These are phyloP conservation scores for Huntiella moniliformis DNA, from an alignment of 2,329 filamentous ascomycete genomes.

Conservation along the genomic window DNA sequence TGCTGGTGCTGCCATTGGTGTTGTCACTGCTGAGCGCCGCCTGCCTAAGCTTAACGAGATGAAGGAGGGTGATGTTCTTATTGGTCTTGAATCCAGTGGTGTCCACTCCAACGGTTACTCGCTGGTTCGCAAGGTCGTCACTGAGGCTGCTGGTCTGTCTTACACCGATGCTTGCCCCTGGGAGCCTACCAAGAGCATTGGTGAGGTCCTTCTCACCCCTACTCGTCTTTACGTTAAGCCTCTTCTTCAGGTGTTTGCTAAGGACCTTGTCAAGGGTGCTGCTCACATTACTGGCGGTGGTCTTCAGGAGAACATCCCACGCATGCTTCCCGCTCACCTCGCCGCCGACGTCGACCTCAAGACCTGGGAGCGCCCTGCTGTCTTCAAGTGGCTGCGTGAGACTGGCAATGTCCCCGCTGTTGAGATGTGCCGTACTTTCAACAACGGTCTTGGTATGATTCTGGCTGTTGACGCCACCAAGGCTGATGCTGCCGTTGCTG, in stretches of 20 bases:
- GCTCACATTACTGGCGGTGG: conserved; percentile 95
- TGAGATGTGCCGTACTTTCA: conserved; percentile 89
- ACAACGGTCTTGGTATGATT: conserved; percentile 89
- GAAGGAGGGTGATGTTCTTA: conserved; percentile 62
- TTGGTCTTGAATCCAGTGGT: conserved; percentile 71
- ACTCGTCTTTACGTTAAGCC: conserved; percentile 87
- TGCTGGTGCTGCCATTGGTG: conserved; percentile 74
- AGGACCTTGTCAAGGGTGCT: conserved; percentile 65
- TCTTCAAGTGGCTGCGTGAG: conserved; percentile 74
- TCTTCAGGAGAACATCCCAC: conserved; percentile 79
- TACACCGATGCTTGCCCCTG: conserved; percentile 65
- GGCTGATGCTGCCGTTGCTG: conserved; percentile 38
- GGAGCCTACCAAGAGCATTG: conserved; percentile 43
- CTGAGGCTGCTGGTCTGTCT: conserved; percentile 44
- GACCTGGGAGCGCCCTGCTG: conserved; percentile 55
- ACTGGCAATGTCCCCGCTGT: conserved; percentile 48
- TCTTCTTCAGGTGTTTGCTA: conserved; percentile 45
- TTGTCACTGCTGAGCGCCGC: conserved; percentile 48
- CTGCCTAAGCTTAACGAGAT: conserved; percentile 63
- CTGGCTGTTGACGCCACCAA: conserved; percentile 53
- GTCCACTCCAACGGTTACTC: conserved; percentile 96
- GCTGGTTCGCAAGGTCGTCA: conserved; percentile 74
- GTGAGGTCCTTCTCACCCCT: conserved; percentile 64
- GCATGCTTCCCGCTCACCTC: conserved; percentile 67
- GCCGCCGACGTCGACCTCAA: conserved; percentile 63